Percentiles rank a stretch among this genome's conserved stretches.
These are phyloP conservation scores for Ogataea naganishii DNA, from an alignment of 805 yeast species.

Conservation along the genomic window DNA sequence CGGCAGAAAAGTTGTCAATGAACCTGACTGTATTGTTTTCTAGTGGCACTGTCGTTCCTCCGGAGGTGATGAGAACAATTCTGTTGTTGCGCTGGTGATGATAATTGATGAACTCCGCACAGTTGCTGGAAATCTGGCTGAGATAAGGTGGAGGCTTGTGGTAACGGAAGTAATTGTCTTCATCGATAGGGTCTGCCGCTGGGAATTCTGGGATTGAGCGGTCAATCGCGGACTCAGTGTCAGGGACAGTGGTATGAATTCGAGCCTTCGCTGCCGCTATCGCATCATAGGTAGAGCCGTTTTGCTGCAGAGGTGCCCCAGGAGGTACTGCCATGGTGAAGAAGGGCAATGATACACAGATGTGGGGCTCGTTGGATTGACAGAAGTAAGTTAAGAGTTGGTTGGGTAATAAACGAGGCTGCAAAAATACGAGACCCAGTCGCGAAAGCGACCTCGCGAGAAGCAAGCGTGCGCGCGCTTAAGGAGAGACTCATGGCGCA, in stretches of 20 bases:
- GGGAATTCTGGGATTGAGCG: constrained; percentile 68
- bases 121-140: constrained; percentile 47
- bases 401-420: too few relatives aligned
- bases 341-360: too few relatives aligned
- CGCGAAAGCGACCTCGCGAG: too few relatives aligned
- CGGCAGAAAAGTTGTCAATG: constrained; percentile 95
- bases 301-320: too few relatives aligned
- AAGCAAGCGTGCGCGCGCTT: too few relatives aligned
- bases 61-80: constrained; percentile 83
- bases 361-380: too few relatives aligned
- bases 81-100: constrained; percentile 38
- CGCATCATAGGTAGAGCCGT: constrained; percentile 9
- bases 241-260: constrained; percentile 66
- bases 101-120: constrained; percentile 48
- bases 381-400: too few relatives aligned
- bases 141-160: constrained; percentile 73
- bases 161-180: constrained; percentile 63
- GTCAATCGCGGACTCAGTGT: constrained; percentile 67
- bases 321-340: too few relatives aligned
- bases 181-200: constrained; percentile 64
- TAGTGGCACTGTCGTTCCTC: constrained; percentile 96
- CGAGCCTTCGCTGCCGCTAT: too few relatives aligned
- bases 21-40: constrained; percentile 96
- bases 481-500: too few relatives aligned
- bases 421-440: too few relatives aligned